Evolutionary conservation across 139 green algal species (phyloP).

Genomic region (Chlamydomonas sphaeroides): DNA sequence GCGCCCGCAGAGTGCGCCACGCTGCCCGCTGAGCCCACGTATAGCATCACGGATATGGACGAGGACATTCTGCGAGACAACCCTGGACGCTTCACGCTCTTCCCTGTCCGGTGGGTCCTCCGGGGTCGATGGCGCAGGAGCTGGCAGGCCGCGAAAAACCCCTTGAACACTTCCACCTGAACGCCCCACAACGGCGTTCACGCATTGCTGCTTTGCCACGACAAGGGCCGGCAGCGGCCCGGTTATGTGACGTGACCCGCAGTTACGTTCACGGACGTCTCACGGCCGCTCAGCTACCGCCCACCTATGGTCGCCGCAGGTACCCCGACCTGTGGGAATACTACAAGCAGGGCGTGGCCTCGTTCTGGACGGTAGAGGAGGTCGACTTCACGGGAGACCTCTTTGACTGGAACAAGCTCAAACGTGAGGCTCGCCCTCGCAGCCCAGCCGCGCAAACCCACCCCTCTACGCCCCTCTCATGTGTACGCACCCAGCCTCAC

Average conservation of each 20-base stretch:
- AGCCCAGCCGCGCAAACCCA: background rate
- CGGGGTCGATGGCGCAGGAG: no score
- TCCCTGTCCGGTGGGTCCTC: conserved; percentile 79
- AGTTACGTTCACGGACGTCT: background rate
- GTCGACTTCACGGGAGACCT: conserved; percentile 95
- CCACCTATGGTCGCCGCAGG: background rate
- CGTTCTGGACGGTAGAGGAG: conserved; percentile 97
- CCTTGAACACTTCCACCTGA: no score
- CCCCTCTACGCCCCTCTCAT: conserved; percentile 47
- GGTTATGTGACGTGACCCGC: background rate
- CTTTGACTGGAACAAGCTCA: conserved; percentile 93
- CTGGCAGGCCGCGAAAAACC: no score
- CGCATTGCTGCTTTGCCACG: no score
- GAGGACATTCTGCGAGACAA: conserved; percentile 79
- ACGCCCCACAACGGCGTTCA: no score
- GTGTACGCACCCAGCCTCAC: no score
- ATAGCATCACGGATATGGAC: background rate
- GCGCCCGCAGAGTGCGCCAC: no score
- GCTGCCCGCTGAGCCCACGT: no score
- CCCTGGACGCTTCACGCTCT: conserved; percentile 79
- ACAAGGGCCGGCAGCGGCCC: background rate
- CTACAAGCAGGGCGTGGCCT: conserved; percentile 97
- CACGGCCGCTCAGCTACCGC: no score
- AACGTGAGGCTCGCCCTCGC: background rate
- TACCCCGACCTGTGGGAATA: conserved; percentile 88